Evolutionary conservation across 805 yeast species (phyloP).

Genomic region (Huiozyma sinensis): DNA sequence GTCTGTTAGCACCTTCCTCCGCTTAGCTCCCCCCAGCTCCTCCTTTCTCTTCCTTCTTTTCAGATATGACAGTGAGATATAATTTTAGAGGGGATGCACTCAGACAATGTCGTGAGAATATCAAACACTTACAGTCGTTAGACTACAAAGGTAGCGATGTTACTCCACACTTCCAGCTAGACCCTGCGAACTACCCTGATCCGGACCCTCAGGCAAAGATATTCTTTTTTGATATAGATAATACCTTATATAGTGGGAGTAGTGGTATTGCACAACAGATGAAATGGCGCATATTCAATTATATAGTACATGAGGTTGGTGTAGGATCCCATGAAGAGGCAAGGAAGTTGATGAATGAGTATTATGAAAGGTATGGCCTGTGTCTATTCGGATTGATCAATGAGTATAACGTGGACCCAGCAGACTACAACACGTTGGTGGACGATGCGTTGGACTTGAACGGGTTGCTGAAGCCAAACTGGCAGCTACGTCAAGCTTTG

Average conservation of each 20-base stretch:
- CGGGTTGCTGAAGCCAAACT: slow-evolving; percentile 51
- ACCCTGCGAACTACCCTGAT: slow-evolving; percentile 10
- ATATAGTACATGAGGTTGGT: slow-evolving; percentile 51
- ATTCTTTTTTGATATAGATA: slow-evolving; percentile 86
- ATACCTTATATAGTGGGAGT: slow-evolving; percentile 69
- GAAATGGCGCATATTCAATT: slow-evolving; percentile 73
- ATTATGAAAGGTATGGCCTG: slow-evolving; percentile 76
- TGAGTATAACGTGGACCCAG: slow-evolving; percentile 59
- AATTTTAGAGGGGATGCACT: slow-evolving; percentile 6
- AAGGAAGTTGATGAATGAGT: slow-evolving; percentile 49
- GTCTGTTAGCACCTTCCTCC: too few species aligned
- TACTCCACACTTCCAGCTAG: slow-evolving; percentile 13
- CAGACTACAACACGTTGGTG: slow-evolving; percentile 74
- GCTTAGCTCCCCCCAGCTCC: too few species aligned
- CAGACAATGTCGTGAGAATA: slow-evolving; percentile 17
- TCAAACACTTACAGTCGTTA: slow-evolving; percentile 19
- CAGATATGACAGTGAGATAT: background rate
- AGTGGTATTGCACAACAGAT: slow-evolving; percentile 69
- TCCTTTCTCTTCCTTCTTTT: background rate
- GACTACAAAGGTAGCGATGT: slow-evolving; percentile 23
- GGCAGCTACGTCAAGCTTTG: slow-evolving; percentile 40
- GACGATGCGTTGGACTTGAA: slow-evolving; percentile 86
- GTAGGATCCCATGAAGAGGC: slow-evolving; percentile 58
- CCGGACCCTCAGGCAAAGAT: slow-evolving; percentile 21
- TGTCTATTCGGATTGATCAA: slow-evolving; percentile 76